Evolutionary conservation across 768 basidiomycete species (phyloP).

Genomic region (Phallus indusiatus): DNA sequence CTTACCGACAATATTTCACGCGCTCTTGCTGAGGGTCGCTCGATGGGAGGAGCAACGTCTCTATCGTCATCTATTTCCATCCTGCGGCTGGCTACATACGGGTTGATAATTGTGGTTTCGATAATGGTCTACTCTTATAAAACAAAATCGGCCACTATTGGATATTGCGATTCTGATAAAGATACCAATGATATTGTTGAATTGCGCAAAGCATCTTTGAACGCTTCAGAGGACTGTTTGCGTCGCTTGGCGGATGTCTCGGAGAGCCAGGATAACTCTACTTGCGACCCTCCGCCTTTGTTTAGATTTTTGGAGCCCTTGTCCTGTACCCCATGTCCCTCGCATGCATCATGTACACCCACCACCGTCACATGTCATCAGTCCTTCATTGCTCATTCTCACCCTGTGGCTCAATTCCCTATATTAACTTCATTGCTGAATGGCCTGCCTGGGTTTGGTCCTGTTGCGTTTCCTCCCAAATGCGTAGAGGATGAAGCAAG

Average conservation of each 20-base stretch:
- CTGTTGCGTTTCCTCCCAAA: slow-evolving; percentile 64
- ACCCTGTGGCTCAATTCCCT: slow-evolving; percentile 24
- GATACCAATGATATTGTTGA: slow-evolving; percentile 51
- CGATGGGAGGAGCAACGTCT: slow-evolving; percentile 9
- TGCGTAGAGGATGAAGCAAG: slow-evolving; percentile 73
- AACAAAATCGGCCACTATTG: slow-evolving; percentile 56
- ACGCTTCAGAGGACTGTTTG: slow-evolving; percentile 48
- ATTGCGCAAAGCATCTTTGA: slow-evolving; percentile 32
- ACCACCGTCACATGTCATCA: slow-evolving; percentile 54
- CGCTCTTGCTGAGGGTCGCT: slow-evolving; percentile 28
- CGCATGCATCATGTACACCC: slow-evolving; percentile 53
- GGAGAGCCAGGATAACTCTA: slow-evolving; percentile 13
- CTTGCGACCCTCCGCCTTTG: slow-evolving; percentile 47
- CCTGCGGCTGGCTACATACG: slow-evolving; percentile 33
- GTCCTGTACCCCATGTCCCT: slow-evolving; percentile 63
- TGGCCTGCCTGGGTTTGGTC: slow-evolving; percentile 70
- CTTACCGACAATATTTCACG: slow-evolving; percentile 28
- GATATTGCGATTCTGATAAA: slow-evolving; percentile 63
- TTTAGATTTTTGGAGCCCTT: slow-evolving; percentile 50
- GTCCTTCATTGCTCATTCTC: slow-evolving; percentile 57
- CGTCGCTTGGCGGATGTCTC: slow-evolving; percentile 13
- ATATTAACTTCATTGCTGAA: slow-evolving; percentile 39
- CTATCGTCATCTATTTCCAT: slow-evolving; percentile 22
- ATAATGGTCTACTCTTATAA: slow-evolving; percentile 40
- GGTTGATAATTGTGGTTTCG: slow-evolving; percentile 24